Base-by-base conservation (phyloP, 1,284 basidiomycete species). In the Pyrrhoderma lamaoense region DNA sequence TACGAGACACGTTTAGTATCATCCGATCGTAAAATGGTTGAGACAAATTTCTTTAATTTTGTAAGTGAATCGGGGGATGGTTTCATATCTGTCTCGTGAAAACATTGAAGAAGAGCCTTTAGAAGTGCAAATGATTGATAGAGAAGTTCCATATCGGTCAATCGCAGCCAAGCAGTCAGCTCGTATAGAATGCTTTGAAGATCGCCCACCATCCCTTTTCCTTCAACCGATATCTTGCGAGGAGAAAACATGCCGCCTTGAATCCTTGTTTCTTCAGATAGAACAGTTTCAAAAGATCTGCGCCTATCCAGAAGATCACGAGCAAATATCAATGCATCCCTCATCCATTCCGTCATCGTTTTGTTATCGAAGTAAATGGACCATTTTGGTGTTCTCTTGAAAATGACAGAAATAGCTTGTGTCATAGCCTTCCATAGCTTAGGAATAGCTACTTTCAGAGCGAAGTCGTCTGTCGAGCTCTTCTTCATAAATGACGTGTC, bases 271-370 rank as follows among this genome's bases (percentile, higher is more conserved):
- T 44, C 63, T 55, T 56, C 73, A 63, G 72, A 55, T 2, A 82
- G 77, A 1, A 84, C 84, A 19, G 71, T 72, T 65, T 95, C 90
- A 56, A 97, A 83, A 7, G 85, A 77, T 37, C 80, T 73, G 63
- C 91, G 79, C 59, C 91, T 82, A 3, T 82, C 83, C 23, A 95
- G 70, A 70, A 95, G 76, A 59, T 92, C 86, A 58, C 87, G 72
- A 13, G 86, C 90, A 62, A 95, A 93, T 52, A 96, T 93, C 49
- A 97, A 73, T 1, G 93, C 93, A 64, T 97, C 94, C 55, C 93
- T 81, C 94, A 98, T 96, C 93, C 93, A 98, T 44, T 85, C 78
- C 21, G 87, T 77, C 93, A 98, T 95, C 49, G 84, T 81, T 25
- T 82, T 77, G 60, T 80, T 82, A 54, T 88, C 83, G 63, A 89